phyloP scores from a whole-genome alignment of 352 stramenopile species.

The Globisporangium paroecandrum region DNA sequence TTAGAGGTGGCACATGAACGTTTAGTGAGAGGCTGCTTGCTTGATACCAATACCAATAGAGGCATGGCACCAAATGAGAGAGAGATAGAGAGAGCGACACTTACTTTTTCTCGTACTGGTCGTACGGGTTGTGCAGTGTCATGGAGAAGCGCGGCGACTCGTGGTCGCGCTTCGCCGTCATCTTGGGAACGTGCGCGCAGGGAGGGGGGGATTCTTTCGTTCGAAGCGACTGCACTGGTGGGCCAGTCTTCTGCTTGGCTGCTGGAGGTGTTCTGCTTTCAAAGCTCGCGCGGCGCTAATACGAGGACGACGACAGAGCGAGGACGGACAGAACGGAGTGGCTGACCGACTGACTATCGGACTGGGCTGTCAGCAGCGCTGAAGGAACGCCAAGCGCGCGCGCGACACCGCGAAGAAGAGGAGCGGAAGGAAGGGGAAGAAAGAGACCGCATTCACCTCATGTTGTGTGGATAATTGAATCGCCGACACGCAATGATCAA shows the following conservation, averaged over 20 bases:
- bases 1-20: background rate
- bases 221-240: background rate
- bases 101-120: slow-evolving; percentile 16
- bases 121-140: slow-evolving; percentile 15
- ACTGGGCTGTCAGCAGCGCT: too few species aligned
- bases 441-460: background rate
- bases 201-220: background rate
- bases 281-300: background rate
- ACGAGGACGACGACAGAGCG: background rate
- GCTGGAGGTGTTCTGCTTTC: background rate
- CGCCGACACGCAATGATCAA: background rate
- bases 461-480: background rate
- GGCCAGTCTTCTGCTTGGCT: background rate
- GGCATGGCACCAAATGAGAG: background rate
- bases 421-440: background rate
- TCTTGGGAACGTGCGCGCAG: background rate
- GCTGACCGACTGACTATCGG: background rate
- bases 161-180: slow-evolving; percentile 3
- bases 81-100: background rate
- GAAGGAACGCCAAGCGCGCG: background rate
- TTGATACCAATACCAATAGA: background rate
- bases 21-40: background rate
- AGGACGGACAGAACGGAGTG: background rate
- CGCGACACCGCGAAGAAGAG: background rate
- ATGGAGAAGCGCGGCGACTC: slow-evolving; percentile 21